Evolutionary conservation across 805 yeast species (phyloP).

Genomic region (Candida corydali): DNA sequence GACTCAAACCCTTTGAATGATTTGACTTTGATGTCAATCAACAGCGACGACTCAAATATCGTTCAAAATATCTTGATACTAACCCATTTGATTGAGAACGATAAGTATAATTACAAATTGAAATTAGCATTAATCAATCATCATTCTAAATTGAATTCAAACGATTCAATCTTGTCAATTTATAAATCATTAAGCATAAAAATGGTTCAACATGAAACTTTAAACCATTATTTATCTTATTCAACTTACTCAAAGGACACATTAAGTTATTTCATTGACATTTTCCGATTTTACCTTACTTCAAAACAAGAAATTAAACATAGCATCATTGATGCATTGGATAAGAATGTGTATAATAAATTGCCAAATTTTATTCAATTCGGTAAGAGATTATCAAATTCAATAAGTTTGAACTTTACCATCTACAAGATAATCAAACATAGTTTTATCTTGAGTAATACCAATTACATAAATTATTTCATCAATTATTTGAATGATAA

Average conservation of each 20-base stretch:
- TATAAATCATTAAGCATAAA: slow-evolving; percentile 60
- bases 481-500: slow-evolving; percentile 12
- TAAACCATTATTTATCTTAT: slow-evolving; percentile 45
- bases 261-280: slow-evolving; percentile 28
- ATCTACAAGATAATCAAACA: slow-evolving; percentile 29
- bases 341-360: slow-evolving; percentile 60
- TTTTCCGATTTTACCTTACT: slow-evolving; percentile 50
- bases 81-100: slow-evolving; percentile 51
- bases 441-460: slow-evolving; percentile 28
- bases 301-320: slow-evolving; percentile 48
- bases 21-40: slow-evolving; percentile 53
- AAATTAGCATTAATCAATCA: slow-evolving; percentile 67
- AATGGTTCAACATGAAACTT: slow-evolving; percentile 71
- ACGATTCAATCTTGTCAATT: slow-evolving; percentile 44
- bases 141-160: slow-evolving; percentile 56
- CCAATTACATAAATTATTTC: slow-evolving; percentile 27
- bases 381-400: slow-evolving; percentile 45
- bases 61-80: slow-evolving; percentile 47
- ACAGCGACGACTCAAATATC: slow-evolving; percentile 16
- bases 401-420: slow-evolving; percentile 42
- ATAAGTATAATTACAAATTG: slow-evolving; percentile 70
- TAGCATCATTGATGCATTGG: slow-evolving; percentile 50
- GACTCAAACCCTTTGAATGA: slow-evolving; percentile 74
- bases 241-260: slow-evolving; percentile 40
- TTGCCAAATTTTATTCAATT: slow-evolving; percentile 63